A percentile compares a stretch with the other conserved stretches of the same genome.
Evolutionary conservation across 495 filamentous ascomycete species (phyloP).

Genomic region (Penicillium lividum): DNA sequence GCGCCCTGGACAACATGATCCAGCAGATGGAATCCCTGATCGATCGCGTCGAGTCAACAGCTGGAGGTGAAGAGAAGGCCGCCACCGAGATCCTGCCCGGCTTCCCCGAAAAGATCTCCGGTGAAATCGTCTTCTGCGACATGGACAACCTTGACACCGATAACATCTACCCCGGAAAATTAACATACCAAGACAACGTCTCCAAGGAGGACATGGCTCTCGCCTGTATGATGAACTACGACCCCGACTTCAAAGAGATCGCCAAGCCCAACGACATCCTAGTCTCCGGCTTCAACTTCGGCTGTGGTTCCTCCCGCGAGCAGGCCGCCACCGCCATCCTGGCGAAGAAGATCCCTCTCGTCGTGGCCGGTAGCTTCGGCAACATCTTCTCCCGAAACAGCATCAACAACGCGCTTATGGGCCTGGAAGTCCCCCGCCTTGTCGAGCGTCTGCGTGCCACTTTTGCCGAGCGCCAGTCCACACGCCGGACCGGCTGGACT

Average conservation of each 20-base stretch:
- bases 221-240: slow-evolving; percentile 94
- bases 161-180: slow-evolving; percentile 86
- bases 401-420: slow-evolving; percentile 91
- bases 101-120: slow-evolving; percentile 52
- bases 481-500: slow-evolving; percentile 86
- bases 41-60: slow-evolving; percentile 41
- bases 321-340: slow-evolving; percentile 90
- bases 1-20: slow-evolving; percentile 70
- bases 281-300: slow-evolving; percentile 88
- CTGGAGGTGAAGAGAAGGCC: slow-evolving; percentile 24
- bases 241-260: slow-evolving; percentile 61
- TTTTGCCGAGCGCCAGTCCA: slow-evolving; percentile 49
- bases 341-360: slow-evolving; percentile 80
- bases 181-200: slow-evolving; percentile 87
- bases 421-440: slow-evolving; percentile 76
- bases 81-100: slow-evolving; percentile 51
- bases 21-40: slow-evolving; percentile 65
- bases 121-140: slow-evolving; percentile 57
- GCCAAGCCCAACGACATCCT: slow-evolving; percentile 73
- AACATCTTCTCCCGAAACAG: slow-evolving; percentile 88
- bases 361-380: slow-evolving; percentile 81
- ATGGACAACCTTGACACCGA: slow-evolving; percentile 54
- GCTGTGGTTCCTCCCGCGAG: slow-evolving; percentile 78
- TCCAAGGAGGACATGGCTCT: slow-evolving; percentile 75
- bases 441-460: slow-evolving; percentile 67